phyloP scores from a whole-genome alignment of 441 rosid species.

The Metrosideros polymorpha region DNA sequence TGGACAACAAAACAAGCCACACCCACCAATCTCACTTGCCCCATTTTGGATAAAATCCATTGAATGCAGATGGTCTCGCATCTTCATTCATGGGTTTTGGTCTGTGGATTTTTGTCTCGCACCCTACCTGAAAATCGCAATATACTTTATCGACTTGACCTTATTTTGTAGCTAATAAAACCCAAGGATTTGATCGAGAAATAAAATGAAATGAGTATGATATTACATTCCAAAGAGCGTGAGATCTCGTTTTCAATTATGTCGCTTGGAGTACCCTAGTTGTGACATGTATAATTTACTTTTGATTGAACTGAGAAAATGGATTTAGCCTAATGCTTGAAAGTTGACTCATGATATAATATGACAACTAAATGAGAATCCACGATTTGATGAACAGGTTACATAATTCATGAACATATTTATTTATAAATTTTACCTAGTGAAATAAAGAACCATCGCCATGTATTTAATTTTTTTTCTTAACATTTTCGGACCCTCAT shows the following conservation, averaged over 20 bases:
- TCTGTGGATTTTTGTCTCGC: not conserved
- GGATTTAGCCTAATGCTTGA: not conserved
- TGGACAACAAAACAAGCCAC: too few relatives aligned
- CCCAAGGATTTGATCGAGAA: not conserved
- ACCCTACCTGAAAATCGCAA: not conserved
- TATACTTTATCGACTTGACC: not conserved
- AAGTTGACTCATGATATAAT: not conserved
- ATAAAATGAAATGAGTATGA: not conserved
- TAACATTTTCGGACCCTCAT: not conserved
- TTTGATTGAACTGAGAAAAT: not conserved
- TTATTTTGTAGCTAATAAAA: not conserved
- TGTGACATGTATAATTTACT: not conserved
- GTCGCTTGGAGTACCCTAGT: not conserved
- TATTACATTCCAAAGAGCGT: not conserved
- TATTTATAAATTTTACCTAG: not conserved
- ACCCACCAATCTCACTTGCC: too few relatives aligned
- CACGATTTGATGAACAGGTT: not conserved
- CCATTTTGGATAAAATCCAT: not conserved
- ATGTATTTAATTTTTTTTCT: too few relatives aligned
- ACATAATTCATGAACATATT: not conserved
- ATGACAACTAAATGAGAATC: not conserved
- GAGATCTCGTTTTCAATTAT: not conserved
- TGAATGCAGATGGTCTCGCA: not conserved
- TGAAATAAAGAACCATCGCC: not conserved
- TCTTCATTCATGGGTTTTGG: not conserved